Conservation (phyloP, 2,329 filamentous ascomycete species). For the Paramyrothecium roridum region DNA sequence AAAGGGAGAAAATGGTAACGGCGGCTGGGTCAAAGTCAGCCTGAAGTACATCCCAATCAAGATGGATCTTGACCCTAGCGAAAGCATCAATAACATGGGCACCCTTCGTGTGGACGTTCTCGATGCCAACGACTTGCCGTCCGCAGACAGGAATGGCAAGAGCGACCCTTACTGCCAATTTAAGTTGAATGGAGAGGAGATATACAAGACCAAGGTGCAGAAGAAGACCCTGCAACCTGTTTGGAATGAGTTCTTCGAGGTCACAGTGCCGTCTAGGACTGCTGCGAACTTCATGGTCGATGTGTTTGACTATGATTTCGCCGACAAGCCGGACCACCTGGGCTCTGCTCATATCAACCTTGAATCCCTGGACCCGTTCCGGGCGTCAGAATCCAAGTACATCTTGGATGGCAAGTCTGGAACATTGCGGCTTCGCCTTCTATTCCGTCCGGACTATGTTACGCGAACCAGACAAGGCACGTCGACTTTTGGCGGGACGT, state of each 20-base stretch:
- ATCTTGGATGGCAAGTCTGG: slow-evolving; percentile 87
- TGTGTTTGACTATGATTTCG: slow-evolving; percentile 95
- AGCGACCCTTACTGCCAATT: slow-evolving; percentile 98
- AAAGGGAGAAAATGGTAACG: slow-evolving; percentile 64
- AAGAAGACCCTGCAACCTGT: slow-evolving; percentile 95
- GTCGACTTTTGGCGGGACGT: slow-evolving; percentile 89
- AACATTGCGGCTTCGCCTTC: slow-evolving; percentile 72
- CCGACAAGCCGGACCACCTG: slow-evolving; percentile 89
- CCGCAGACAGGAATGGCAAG: slow-evolving; percentile 93
- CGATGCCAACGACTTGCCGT: slow-evolving; percentile 81
- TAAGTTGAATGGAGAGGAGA: slow-evolving; percentile 79
- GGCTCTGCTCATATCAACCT: slow-evolving; percentile 75
- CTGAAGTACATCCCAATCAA: slow-evolving; percentile 92
- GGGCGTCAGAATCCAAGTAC: slow-evolving; percentile 70
- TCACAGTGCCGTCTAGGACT: slow-evolving; percentile 77
- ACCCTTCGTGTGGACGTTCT: slow-evolving; percentile 90
- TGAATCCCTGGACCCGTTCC: slow-evolving; percentile 79
- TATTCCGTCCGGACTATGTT: slow-evolving; percentile 93
- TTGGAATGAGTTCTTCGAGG: slow-evolving; percentile 97
- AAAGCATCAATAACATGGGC: slow-evolving; percentile 99
- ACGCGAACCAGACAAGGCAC: slow-evolving; percentile 83
- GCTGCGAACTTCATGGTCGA: slow-evolving; percentile 78
- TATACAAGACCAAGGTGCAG: slow-evolving; percentile 92
- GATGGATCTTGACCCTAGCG: slow-evolving; percentile 90
- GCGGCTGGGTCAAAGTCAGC: slow-evolving; percentile 82